Conservation (phyloP, 192 early-diverging fungal species). For the Coemansia sp. region DNA sequence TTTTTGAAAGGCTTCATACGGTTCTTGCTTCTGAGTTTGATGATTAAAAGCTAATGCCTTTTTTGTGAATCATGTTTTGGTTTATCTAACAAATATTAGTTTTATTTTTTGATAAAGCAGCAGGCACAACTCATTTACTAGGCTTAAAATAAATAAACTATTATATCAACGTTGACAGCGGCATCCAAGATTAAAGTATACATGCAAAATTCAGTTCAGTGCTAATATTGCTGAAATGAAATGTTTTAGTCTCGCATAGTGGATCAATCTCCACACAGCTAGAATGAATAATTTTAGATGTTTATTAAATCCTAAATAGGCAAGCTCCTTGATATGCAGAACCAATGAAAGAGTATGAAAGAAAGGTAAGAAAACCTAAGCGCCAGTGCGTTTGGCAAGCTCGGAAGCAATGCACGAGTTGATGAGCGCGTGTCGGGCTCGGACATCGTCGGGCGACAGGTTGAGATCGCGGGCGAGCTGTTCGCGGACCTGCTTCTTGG, state of each 20-base stretch:
- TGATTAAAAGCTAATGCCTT: background rate
- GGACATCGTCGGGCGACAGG: constrained; percentile 28
- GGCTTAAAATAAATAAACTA: too few relatives aligned
- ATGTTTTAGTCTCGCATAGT: too few relatives aligned
- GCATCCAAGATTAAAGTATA: too few relatives aligned
- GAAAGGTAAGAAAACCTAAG: background rate
- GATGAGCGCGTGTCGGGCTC: constrained; percentile 30
- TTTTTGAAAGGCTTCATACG: background rate
- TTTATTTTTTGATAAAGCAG: too few relatives aligned
- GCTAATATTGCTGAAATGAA: too few relatives aligned
- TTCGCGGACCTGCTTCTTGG: constrained; percentile 95
- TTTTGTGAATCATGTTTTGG: background rate
- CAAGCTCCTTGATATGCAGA: too few relatives aligned
- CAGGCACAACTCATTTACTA: too few relatives aligned
- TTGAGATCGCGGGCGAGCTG: constrained; percentile 40
- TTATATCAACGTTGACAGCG: too few relatives aligned
- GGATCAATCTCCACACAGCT: too few relatives aligned
- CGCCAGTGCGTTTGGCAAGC: constrained; percentile 40
- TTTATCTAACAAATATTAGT: background rate
- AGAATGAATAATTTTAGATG: too few relatives aligned
- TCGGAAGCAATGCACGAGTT: constrained; percentile 42
- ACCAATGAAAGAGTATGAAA: background rate
- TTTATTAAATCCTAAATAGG: too few relatives aligned
- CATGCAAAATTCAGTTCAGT: too few relatives aligned
- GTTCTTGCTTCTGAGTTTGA: background rate